Conservation (phyloP, 2,329 filamentous ascomycete species). For the Colletotrichum coccodes region DNA sequence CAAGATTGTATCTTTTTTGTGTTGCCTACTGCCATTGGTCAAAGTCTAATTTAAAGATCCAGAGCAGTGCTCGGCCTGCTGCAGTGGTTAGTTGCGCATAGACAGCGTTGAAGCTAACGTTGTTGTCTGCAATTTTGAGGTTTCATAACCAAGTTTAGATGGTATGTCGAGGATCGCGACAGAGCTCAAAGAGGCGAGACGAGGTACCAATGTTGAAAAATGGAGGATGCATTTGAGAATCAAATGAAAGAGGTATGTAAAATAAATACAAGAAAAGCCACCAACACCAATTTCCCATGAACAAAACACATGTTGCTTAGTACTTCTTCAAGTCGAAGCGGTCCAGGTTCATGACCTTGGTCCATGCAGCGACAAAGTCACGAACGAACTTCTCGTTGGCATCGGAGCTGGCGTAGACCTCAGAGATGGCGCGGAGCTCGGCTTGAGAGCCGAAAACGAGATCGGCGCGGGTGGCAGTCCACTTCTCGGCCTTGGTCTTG, state of each 20-base stretch:
- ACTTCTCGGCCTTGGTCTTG: constrained; percentile 73
- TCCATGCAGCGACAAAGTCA: constrained; percentile 79
- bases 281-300: not conserved
- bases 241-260: not conserved
- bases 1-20: too few species aligned
- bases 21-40: too few species aligned
- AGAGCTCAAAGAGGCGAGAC: too few species aligned
- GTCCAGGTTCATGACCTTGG: constrained; percentile 80
- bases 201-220: not conserved
- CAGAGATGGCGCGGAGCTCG: constrained; percentile 76
- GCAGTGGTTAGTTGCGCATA: too few species aligned
- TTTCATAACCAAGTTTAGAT: too few species aligned
- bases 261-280: not conserved
- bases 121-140: too few species aligned
- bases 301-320: not conserved
- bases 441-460: constrained; percentile 78
- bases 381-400: constrained; percentile 73
- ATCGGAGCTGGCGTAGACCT: constrained; percentile 74
- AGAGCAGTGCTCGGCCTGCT: too few species aligned
- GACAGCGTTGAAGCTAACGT: too few species aligned
- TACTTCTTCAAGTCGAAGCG: constrained; percentile 67
- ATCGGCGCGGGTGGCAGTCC: constrained; percentile 75
- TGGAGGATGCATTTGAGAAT: too few species aligned
- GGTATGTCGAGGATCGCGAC: too few species aligned
- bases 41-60: too few species aligned